These are phyloP conservation scores for Carex parvula DNA, from an alignment of 176 grass and related monocot genomes.

Conservation along the genomic window DNA sequence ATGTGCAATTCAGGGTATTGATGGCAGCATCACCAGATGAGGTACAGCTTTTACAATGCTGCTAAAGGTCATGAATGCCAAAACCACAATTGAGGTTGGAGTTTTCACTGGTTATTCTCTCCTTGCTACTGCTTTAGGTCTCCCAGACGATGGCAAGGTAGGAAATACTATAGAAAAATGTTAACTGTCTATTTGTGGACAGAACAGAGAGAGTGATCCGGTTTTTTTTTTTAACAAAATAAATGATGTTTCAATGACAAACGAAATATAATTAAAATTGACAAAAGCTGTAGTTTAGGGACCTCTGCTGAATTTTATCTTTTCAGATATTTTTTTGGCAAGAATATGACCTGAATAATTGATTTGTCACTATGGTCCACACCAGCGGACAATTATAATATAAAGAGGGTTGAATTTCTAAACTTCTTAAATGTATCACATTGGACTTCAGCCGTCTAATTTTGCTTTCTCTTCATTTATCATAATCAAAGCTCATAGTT, in stretches of 20 bases:
- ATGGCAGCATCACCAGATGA: conserved; percentile 57
- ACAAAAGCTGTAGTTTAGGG: background rate
- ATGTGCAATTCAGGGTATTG: background rate
- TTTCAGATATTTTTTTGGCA: background rate
- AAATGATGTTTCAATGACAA: background rate
- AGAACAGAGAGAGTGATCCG: background rate
- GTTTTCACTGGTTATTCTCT: conserved; percentile 81
- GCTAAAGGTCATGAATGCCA: conserved; percentile 65
- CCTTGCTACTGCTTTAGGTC: conserved; percentile 62
- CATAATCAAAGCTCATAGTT: no score
- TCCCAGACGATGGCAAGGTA: conserved; percentile 68
- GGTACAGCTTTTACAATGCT: conserved; percentile 47
- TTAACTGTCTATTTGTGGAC: background rate
- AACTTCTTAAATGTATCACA: no score
- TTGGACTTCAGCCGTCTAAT: no score
- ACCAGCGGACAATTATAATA: background rate
- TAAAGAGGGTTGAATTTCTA: no score
- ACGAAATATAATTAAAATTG: background rate
- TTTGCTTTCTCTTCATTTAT: no score
- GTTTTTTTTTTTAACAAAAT: background rate
- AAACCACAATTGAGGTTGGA: conserved; percentile 66
- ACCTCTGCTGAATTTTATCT: no score
- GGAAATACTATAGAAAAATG: background rate
- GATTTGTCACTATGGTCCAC: background rate
- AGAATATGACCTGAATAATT: no score